Evolutionary conservation across 805 yeast species (phyloP).

Genomic region (Cyberlindnera saturnus): DNA sequence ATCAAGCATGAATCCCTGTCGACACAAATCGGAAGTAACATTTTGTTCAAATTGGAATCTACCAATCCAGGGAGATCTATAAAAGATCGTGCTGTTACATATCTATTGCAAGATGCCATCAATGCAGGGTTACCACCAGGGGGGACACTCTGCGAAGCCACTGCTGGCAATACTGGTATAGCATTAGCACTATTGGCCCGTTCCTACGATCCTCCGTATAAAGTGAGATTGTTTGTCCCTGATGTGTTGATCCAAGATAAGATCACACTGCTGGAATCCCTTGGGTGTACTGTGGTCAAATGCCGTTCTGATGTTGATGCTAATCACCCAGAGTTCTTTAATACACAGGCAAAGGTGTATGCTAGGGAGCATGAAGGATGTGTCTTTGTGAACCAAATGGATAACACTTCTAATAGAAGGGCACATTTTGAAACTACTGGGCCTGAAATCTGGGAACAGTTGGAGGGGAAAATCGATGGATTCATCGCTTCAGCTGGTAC

Average conservation of each 20-base stretch:
- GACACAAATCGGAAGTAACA: constrained; percentile 59
- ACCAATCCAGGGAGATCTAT: constrained; percentile 80
- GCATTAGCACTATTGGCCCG: constrained; percentile 64
- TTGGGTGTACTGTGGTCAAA: constrained; percentile 61
- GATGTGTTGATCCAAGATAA: constrained; percentile 73
- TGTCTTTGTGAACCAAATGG: constrained; percentile 77
- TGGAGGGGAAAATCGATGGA: constrained; percentile 44
- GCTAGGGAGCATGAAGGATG: constrained; percentile 38
- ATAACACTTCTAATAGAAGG: constrained; percentile 67
- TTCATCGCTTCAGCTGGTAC: constrained; percentile 79
- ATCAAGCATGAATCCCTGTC: constrained; percentile 58
- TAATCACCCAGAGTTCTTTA: constrained; percentile 41
- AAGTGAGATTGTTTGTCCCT: constrained; percentile 71
- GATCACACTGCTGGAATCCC: constrained; percentile 44
- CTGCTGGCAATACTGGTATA: constrained; percentile 83
- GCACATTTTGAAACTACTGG: constrained; percentile 67
- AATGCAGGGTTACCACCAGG: constrained; percentile 50
- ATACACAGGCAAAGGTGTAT: constrained; percentile 25
- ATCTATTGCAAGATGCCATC: constrained; percentile 60
- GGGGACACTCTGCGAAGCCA: constrained; percentile 72
- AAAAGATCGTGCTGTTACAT: constrained; percentile 73
- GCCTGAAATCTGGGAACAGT: constrained; percentile 69
- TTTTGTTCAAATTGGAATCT: constrained; percentile 68
- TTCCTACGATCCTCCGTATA: constrained; percentile 24
- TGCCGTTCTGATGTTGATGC: constrained; percentile 55